These are phyloP conservation scores for Penicillium longicatenatum DNA, from an alignment of 495 filamentous ascomycete genomes.

Conservation along the genomic window DNA sequence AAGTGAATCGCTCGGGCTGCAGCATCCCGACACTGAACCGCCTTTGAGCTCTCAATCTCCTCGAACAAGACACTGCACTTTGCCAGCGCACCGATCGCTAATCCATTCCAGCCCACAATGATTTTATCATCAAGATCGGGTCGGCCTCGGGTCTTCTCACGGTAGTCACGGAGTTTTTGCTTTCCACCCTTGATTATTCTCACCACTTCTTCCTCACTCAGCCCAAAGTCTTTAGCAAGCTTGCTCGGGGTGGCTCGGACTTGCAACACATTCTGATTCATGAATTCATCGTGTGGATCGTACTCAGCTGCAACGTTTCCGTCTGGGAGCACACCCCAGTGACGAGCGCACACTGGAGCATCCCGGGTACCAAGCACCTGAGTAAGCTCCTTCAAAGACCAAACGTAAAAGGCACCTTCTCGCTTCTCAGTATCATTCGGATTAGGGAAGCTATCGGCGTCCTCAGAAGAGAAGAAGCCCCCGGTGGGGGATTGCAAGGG, in stretches of 20 bases:
- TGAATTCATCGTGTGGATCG: slow-evolving; percentile 91
- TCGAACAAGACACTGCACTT: slow-evolving; percentile 69
- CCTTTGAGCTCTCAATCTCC: slow-evolving; percentile 57
- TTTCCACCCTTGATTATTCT: slow-evolving; percentile 68
- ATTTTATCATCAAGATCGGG: slow-evolving; percentile 93
- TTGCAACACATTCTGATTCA: slow-evolving; percentile 69
- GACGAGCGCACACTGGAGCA: slow-evolving; percentile 73
- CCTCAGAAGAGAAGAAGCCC: slow-evolving; percentile 87
- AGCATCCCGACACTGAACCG: slow-evolving; percentile 59
- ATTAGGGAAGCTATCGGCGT: slow-evolving; percentile 82
- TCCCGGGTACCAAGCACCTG: slow-evolving; percentile 71
- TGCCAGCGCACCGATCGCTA: slow-evolving; percentile 82
- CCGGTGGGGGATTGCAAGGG: slow-evolving; percentile 67
- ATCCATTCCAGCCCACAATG: slow-evolving; percentile 83
- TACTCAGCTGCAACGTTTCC: slow-evolving; percentile 85
- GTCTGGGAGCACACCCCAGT: slow-evolving; percentile 83
- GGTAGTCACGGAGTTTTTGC: slow-evolving; percentile 69
- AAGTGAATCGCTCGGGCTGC: slow-evolving; percentile 74
- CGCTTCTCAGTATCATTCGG: slow-evolving; percentile 79
- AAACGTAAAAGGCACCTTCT: slow-evolving; percentile 94
- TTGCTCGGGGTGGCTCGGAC: slow-evolving; percentile 61
- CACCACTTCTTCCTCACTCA: slow-evolving; percentile 71
- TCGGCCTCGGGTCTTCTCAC: slow-evolving; percentile 72
- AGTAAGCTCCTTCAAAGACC: slow-evolving; percentile 87
- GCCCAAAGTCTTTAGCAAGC: slow-evolving; percentile 76